Evolutionary conservation across 371 early-diverging fungal species (phyloP).

Genomic region (Batkoa obscura): DNA sequence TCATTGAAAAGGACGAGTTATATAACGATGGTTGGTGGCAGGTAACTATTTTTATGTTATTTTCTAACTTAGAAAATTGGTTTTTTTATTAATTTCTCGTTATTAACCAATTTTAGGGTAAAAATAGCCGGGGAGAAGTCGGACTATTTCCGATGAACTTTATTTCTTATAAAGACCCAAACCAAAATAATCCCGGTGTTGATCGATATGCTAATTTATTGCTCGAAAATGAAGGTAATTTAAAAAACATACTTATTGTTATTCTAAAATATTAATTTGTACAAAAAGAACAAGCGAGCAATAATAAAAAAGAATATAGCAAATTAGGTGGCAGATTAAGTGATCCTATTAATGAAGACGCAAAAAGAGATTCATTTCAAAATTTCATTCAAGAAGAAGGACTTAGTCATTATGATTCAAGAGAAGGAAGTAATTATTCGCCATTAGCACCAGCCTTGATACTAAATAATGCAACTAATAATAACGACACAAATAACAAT

Average conservation of each 20-base stretch:
- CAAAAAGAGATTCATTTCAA: not conserved
- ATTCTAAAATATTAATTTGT: not conserved
- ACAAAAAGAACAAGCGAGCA: too few species aligned
- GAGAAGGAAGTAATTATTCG: not conserved
- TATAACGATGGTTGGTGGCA: conserved; percentile 77
- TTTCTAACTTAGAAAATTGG: not conserved
- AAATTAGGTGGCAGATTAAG: not conserved
- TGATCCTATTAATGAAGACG: not conserved
- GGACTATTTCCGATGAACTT: conserved; percentile 52
- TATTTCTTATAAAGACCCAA: conserved; percentile 18
- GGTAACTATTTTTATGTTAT: conserved; percentile 18
- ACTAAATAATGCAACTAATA: too few species aligned
- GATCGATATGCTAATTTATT: conserved; percentile 4
- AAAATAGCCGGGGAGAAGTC: conserved; percentile 26
- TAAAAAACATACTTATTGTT: not conserved
- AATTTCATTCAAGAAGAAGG: too few species aligned
- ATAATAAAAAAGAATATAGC: too few species aligned
- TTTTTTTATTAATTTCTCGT: not conserved
- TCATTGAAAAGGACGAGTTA: conserved; percentile 55
- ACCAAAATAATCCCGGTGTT: not conserved
- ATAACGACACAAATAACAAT: not conserved
- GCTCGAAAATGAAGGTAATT: not conserved
- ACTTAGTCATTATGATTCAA: not conserved
- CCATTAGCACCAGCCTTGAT: not conserved
- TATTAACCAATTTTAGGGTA: conserved; percentile 20